Conservation (phyloP, 2,329 filamentous ascomycete genomes). For the Nemania sp. region DNA sequence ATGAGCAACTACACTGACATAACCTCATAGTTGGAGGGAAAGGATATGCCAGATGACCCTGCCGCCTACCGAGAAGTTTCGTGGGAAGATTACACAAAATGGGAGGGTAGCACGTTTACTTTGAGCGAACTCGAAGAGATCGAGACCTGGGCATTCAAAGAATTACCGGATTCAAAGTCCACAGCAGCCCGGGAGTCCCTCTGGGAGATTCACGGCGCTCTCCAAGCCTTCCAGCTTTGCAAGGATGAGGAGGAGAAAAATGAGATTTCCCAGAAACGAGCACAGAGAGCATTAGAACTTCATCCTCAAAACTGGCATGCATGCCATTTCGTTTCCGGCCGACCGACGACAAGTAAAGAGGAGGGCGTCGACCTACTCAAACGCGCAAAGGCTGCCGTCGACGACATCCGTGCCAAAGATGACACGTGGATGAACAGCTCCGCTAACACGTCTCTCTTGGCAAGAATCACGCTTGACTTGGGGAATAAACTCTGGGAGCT, state of each 20-base stretch:
- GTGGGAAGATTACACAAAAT: constrained; percentile 18
- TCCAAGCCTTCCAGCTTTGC: constrained; percentile 38
- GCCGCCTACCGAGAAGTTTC: constrained; percentile 21
- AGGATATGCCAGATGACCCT: constrained; percentile 33
- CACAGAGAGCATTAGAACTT: constrained; percentile 35
- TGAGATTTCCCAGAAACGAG: constrained; percentile 35
- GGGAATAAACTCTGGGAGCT: constrained; percentile 38
- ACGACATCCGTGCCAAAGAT: constrained; percentile 27
- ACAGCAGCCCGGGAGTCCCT: constrained; percentile 32
- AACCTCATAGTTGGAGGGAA: constrained; percentile 31
- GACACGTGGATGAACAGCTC: constrained; percentile 30
- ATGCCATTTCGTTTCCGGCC: constrained; percentile 39
- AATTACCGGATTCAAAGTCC: constrained; percentile 28
- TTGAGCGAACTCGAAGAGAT: constrained; percentile 32
- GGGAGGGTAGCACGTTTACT: constrained; percentile 31
- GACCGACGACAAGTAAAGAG: constrained; percentile 31
- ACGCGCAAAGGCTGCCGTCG: constrained; percentile 35
- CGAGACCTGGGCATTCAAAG: constrained; percentile 34
- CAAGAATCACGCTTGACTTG: constrained; percentile 39
- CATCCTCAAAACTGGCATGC: constrained; percentile 41
- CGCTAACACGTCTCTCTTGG: constrained; percentile 37
- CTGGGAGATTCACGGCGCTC: constrained; percentile 40
- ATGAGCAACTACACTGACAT: constrained; percentile 21
- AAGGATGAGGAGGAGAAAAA: constrained; percentile 26
- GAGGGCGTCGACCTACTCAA: constrained; percentile 35